These are phyloP conservation scores for Pythium utonaiense DNA, from an alignment of 352 stramenopile species.

Conservation along the genomic window DNA sequence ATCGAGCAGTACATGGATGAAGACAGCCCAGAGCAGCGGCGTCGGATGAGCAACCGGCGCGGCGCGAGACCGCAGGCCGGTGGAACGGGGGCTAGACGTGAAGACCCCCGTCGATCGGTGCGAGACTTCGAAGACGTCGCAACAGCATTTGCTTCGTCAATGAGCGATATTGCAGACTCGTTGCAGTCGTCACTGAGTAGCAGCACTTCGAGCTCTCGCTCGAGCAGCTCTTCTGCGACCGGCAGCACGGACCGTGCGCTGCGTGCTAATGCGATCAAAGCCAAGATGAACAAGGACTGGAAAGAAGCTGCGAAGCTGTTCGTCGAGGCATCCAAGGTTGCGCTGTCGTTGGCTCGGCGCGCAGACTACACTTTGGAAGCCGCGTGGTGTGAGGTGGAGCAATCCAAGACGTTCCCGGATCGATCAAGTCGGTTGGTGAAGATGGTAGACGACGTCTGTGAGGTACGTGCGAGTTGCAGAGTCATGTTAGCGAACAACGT, in stretches of 20 bases:
- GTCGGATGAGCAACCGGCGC: conserved; percentile 12
- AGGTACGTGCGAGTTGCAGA: conserved; percentile 22
- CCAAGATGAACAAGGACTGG: conserved; percentile 72
- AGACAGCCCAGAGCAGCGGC: conserved; percentile 16
- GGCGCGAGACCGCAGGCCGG: not conserved
- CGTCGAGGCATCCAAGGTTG: conserved; percentile 40
- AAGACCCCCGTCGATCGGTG: not conserved
- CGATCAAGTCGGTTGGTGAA: conserved; percentile 35
- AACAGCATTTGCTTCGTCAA: conserved; percentile 15
- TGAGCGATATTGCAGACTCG: conserved; percentile 15
- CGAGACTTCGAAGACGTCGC: conserved; percentile 11
- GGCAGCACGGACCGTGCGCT: conserved; percentile 46
- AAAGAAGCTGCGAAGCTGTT: conserved; percentile 50
- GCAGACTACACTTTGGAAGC: conserved; percentile 61
- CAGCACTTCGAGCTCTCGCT: not conserved
- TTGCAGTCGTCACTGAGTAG: conserved; percentile 5
- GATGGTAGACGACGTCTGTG: conserved; percentile 48
- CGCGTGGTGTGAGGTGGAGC: conserved; percentile 63
- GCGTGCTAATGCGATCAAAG: conserved; percentile 56
- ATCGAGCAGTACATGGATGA: conserved; percentile 46
- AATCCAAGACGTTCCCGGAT: conserved; percentile 35
- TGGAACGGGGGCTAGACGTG: not conserved
- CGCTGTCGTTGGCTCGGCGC: conserved; percentile 34
- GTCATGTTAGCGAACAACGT: not conserved
- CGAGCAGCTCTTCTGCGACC: conserved; percentile 9